phyloP scores from a whole-genome alignment of 2,329 filamentous ascomycete genomes.

The Tolypocladium album region DNA sequence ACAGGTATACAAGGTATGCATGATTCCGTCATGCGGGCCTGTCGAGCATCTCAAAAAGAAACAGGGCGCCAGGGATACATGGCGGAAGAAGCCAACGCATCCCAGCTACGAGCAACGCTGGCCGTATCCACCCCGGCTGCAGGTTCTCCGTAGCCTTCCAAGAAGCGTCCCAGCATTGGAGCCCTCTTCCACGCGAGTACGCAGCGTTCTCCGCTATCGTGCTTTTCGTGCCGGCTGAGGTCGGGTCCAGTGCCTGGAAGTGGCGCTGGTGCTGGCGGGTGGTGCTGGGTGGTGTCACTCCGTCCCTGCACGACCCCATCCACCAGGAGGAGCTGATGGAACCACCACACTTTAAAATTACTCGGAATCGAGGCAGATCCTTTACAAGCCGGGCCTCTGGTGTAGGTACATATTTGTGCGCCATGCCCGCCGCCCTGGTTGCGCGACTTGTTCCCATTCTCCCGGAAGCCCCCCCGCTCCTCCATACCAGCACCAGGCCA shows the following conservation, averaged over 20 bases:
- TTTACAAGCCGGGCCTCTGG: neutral
- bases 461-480: neutral
- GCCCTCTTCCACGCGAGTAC: neutral
- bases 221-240: neutral
- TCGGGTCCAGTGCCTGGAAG: neutral
- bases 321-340: neutral
- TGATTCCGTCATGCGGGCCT: neutral
- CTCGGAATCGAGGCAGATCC: slow-evolving; percentile 1
- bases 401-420: neutral
- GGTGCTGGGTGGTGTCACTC: neutral
- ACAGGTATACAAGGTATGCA: neutral
- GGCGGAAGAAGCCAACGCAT: neutral
- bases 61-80: neutral
- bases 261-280: neutral
- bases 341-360: neutral
- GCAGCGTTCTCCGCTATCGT: neutral
- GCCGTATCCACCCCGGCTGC: neutral
- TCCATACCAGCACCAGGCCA: neutral
- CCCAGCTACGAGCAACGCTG: neutral
- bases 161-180: neutral
- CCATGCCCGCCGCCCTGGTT: neutral
- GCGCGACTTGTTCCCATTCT: neutral
- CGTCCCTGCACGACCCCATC: neutral
- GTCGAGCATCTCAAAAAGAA: neutral
- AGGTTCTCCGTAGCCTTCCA: neutral